phyloP scores from a whole-genome alignment of 1,139 yeast genomes.

The Meyerozyma athensensis region DNA sequence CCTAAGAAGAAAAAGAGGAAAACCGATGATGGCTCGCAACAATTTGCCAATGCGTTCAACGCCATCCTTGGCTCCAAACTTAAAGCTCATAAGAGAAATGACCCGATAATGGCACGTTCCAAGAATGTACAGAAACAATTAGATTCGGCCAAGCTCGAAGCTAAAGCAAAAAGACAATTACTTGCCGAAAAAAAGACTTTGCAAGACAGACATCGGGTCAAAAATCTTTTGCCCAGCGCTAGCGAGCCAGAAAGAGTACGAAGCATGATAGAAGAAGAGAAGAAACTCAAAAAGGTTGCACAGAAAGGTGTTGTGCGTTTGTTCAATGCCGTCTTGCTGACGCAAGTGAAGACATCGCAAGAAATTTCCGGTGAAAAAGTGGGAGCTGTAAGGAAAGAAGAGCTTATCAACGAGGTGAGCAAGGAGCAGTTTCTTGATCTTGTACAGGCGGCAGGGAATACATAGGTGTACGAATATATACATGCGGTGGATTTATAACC shows the following conservation, averaged over 20 bases:
- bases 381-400: conserved; percentile 48
- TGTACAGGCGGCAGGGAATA: conserved; percentile 74
- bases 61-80: conserved; percentile 82
- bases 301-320: conserved; percentile 91
- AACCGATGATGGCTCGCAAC: conserved; percentile 62
- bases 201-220: conserved; percentile 65
- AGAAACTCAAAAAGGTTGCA: conserved; percentile 72
- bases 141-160: conserved; percentile 78
- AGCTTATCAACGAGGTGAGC: conserved; percentile 71
- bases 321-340: conserved; percentile 83
- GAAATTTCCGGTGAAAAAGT: conserved; percentile 34
- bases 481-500: background rate
- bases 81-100: conserved; percentile 82
- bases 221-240: conserved; percentile 60
- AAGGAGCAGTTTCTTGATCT: conserved; percentile 87
- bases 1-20: conserved; percentile 52
- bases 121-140: conserved; percentile 66
- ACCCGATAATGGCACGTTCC: conserved; percentile 83
- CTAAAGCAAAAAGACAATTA: conserved; percentile 71
- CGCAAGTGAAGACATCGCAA: conserved; percentile 61
- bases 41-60: conserved; percentile 76
- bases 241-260: conserved; percentile 49
- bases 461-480: conserved; percentile 8
- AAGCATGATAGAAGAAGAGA: conserved; percentile 63
- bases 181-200: conserved; percentile 66